These are phyloP conservation scores for Cryptococcus sp. DNA, from an alignment of 1,284 basidiomycete genomes.

Conservation along the genomic window DNA sequence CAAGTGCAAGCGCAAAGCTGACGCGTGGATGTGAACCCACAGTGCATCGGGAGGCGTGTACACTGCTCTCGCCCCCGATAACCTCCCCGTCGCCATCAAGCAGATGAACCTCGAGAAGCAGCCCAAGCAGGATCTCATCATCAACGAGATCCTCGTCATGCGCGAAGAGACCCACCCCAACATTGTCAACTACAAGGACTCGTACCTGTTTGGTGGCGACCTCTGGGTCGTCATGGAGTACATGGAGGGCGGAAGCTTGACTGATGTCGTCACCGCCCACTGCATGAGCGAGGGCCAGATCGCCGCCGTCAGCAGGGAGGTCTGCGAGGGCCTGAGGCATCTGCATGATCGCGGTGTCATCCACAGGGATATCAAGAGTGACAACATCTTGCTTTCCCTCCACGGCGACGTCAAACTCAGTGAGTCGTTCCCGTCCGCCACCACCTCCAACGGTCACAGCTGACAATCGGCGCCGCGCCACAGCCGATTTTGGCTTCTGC, in stretches of 20 bases:
- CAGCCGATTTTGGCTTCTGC: conserved; percentile 98
- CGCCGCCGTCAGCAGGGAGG: conserved; percentile 86
- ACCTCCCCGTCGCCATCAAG: conserved; percentile 94
- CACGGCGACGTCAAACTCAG: conserved; percentile 96
- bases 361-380: conserved; percentile 96
- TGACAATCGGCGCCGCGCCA: neutral
- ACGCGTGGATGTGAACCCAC: conserved; percentile 8
- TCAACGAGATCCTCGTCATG: conserved; percentile 99
- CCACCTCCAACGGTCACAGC: no score
- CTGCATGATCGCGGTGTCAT: conserved; percentile 92
- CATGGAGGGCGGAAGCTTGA: conserved; percentile 89
- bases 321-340: conserved; percentile 84
- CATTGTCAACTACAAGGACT: conserved; percentile 99
- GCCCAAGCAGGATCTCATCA: conserved; percentile 98
- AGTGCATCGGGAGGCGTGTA: conserved; percentile 97
- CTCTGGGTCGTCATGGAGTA: conserved; percentile 99
- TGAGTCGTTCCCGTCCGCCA: conserved; percentile 54
- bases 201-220: conserved; percentile 95
- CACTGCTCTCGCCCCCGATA: conserved; percentile 94
- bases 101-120: conserved; percentile 99
- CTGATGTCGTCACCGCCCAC: conserved; percentile 95
- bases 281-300: conserved; percentile 93
- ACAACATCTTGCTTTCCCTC: conserved; percentile 90
- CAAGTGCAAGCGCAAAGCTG: conserved; percentile 11
- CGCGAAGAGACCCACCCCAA: conserved; percentile 92